Base-by-base conservation (phyloP, 768 basidiomycete genomes). In the Leccinum disarticulatum region DNA sequence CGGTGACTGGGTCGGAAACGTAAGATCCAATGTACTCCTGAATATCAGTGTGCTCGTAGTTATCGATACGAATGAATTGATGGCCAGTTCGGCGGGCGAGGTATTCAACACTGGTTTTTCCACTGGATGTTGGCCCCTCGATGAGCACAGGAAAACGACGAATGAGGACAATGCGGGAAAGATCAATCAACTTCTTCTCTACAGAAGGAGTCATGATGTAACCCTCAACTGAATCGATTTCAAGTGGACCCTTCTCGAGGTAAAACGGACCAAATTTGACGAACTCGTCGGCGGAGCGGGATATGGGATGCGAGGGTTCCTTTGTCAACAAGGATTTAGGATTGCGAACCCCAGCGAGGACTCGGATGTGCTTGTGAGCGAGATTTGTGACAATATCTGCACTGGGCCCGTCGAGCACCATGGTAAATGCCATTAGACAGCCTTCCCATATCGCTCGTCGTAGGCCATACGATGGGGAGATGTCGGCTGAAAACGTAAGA, bases 21-120 rank as follows among this genome's bases (percentile, higher is more conserved):
- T 99, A 99, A 0, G 94, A 94, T 3, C 97, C 97, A 50, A 98
- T 81, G 69, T 99, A 99, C 72, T 99, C 97, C 69, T 99, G 97
- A 53, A 99, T 97, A 70, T 99, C 97, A 5, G 97, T 99, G 69
- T 98, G 97, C 63, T 99, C 97, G 76, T 99, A 97, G 68, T 99
- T 99, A 77, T 99, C 98, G 81, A 99, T 97, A 41, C 97, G 91
- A 31, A 99, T 87, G 73, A 98, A 98, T 36, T 83, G 86, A 77
- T 99, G 97, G 0, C 97, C 96, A 0, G 95, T 97, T 57, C 90
- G 82, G 61, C 85, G 85, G 6, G 97, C 96, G 30, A 99, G 84
- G 73, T 95, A 98, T 75, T 98, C 95, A 50, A 99, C 92, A 66
- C 93, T 95, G 3, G 97, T 99, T 79, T 99, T 99, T 43, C 97